Evolutionary conservation across 352 stramenopile species (phyloP).

Genomic region (Lagenidium giganteum): DNA sequence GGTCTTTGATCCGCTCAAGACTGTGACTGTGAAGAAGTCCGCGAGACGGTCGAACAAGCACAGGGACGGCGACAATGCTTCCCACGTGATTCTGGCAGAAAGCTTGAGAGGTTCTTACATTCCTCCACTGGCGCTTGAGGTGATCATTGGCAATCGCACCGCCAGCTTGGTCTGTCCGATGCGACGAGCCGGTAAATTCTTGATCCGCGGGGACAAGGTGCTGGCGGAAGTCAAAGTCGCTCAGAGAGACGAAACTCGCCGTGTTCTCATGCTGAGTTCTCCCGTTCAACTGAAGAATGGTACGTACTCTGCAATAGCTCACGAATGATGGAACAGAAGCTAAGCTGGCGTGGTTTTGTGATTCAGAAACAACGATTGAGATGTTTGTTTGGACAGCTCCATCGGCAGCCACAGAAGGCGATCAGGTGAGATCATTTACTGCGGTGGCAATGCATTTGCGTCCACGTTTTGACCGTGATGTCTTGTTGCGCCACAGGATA

Average conservation of each 20-base stretch:
- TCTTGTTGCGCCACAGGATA: background rate
- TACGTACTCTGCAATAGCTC: constrained; percentile 18
- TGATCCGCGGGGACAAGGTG: constrained; percentile 83
- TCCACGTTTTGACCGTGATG: background rate
- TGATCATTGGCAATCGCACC: constrained; percentile 60
- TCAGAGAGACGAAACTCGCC: constrained; percentile 78
- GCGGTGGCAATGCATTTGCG: background rate
- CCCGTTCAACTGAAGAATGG: constrained; percentile 86
- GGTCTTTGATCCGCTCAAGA: constrained; percentile 85
- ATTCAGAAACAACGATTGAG: constrained; percentile 66
- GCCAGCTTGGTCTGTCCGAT: constrained; percentile 81
- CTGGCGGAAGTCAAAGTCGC: constrained; percentile 86
- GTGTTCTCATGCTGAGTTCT: constrained; percentile 81
- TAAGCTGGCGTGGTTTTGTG: background rate
- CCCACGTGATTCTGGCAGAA: constrained; percentile 67
- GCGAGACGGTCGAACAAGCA: constrained; percentile 17
- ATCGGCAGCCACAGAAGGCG: constrained; percentile 36
- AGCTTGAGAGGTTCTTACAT: constrained; percentile 78
- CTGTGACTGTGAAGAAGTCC: constrained; percentile 43
- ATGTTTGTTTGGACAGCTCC: constrained; percentile 80
- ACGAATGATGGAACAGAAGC: background rate
- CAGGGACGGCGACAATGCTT: constrained; percentile 4
- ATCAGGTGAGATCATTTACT: too few species aligned
- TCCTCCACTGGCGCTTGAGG: constrained; percentile 78
- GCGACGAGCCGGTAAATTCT: constrained; percentile 80